Conservation (phyloP, 352 stramenopile genomes). For the Labyrinthula sp. region DNA sequence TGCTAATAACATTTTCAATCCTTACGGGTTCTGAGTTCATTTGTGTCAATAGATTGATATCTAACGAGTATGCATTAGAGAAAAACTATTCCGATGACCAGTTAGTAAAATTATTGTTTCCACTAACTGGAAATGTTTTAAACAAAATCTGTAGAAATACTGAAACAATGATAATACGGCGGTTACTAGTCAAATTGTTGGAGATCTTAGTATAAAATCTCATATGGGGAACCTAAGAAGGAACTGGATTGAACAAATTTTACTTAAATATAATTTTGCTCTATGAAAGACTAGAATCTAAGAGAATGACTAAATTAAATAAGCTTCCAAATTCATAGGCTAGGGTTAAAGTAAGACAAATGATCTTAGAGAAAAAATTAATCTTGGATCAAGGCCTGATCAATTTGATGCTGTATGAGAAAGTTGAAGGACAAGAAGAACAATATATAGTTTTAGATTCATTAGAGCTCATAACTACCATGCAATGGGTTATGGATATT, state of each 20-base stretch:
- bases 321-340: conserved; percentile 57
- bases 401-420: conserved; percentile 73
- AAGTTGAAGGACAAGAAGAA: conserved; percentile 12
- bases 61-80: conserved; percentile 83
- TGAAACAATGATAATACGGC: conserved; percentile 60
- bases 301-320: conserved; percentile 85
- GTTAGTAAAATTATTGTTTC: conserved; percentile 82
- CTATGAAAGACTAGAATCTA: conserved; percentile 63
- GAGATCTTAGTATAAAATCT: conserved; percentile 61
- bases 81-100: conserved; percentile 78
- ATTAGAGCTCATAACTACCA: conserved; percentile 19
- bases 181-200: conserved; percentile 37
- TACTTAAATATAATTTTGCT: conserved; percentile 98
- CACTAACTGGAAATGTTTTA: conserved; percentile 77
- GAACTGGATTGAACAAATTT: conserved; percentile 88
- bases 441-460: conserved; percentile 23
- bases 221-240: conserved; percentile 89
- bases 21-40: conserved; percentile 37
- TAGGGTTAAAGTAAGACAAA: conserved; percentile 84
- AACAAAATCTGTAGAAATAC: conserved; percentile 69
- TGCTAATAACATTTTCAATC: conserved; percentile 29
- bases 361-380: conserved; percentile 98
- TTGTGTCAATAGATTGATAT: conserved; percentile 80
- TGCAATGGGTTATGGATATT: conserved; percentile 10
- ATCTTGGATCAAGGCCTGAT: conserved; percentile 96